Conservation (phyloP, 2,329 filamentous ascomycete species). For the Aureobasidium sp. region DNA sequence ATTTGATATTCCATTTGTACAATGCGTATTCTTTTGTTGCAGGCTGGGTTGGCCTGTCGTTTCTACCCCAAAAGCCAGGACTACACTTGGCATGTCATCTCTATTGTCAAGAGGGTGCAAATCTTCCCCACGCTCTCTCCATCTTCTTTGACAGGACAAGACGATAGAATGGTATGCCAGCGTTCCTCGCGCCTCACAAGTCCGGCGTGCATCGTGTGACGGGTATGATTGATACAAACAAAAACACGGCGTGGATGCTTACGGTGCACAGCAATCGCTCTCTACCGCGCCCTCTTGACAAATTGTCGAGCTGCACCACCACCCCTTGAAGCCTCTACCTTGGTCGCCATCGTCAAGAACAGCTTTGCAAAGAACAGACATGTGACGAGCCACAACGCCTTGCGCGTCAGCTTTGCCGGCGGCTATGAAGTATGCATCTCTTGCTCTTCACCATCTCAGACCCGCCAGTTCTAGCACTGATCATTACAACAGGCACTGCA, state of each 20-base stretch:
- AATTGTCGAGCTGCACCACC: slow-evolving; percentile 26
- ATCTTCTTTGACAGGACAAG: not conserved
- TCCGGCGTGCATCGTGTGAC: slow-evolving; percentile 47
- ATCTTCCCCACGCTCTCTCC: not conserved
- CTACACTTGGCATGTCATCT: too few species aligned
- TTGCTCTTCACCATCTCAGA: not conserved
- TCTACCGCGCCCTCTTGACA: slow-evolving; percentile 62
- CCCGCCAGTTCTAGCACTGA: not conserved
- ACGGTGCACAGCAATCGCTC: slow-evolving; percentile 51
- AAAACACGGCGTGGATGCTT: not conserved
- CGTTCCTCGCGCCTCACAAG: slow-evolving; percentile 37
- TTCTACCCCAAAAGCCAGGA: not conserved
- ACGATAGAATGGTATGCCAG: slow-evolving; percentile 22
- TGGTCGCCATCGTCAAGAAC: slow-evolving; percentile 48
- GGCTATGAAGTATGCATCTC: slow-evolving; percentile 55
- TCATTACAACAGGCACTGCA: slow-evolving; percentile 31
- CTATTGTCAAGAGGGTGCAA: not conserved
- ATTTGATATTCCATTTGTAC: not conserved
- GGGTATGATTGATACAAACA: slow-evolving; percentile 30
- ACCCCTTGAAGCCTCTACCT: not conserved
- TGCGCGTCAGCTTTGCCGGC: slow-evolving; percentile 55
- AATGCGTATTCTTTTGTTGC: not conserved
- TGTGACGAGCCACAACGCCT: slow-evolving; percentile 52
- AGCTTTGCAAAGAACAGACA: slow-evolving; percentile 55
- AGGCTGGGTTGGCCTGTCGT: not conserved